Percentiles rank a stretch among this genome's conserved stretches.
Conservation (phyloP, 2,329 filamentous ascomycete species). For the Penicillium verrucosum region DNA sequence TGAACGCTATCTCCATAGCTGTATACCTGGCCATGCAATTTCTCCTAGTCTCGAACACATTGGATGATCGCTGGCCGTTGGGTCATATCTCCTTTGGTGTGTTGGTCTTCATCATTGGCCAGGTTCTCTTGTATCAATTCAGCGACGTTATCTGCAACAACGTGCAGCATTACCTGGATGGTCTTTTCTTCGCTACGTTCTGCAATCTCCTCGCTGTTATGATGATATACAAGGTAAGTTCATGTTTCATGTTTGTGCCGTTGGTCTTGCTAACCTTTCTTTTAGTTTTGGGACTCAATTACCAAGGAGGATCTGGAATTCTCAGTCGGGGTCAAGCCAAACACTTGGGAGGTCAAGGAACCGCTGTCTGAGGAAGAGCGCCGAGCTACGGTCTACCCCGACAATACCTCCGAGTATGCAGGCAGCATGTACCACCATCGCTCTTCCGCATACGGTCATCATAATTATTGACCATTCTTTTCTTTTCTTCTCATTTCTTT, state of each 20-base stretch:
- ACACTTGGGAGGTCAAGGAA: constrained; percentile 99
- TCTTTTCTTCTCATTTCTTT: not conserved
- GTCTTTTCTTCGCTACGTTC: constrained; percentile 87
- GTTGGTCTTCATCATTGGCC: constrained; percentile 86
- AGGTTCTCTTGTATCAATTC: constrained; percentile 89
- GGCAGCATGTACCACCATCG: constrained; percentile 45
- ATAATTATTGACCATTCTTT: constrained; percentile 31
- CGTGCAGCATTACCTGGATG: constrained; percentile 89
- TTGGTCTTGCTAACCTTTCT: constrained; percentile 28
- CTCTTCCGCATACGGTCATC: constrained; percentile 37
- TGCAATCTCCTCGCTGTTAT: constrained; percentile 94
- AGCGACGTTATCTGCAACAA: constrained; percentile 79
- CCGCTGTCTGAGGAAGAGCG: constrained; percentile 77
- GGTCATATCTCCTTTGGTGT: constrained; percentile 87
- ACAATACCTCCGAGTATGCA: constrained; percentile 49
- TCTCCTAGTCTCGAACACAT: constrained; percentile 79
- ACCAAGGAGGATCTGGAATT: constrained; percentile 98
- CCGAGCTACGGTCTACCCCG: constrained; percentile 67
- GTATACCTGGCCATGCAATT: constrained; percentile 87
- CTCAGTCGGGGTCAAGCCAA: constrained; percentile 88
- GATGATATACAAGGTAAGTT: constrained; percentile 95
- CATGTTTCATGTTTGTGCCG: not conserved
- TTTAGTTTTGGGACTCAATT: constrained; percentile 97
- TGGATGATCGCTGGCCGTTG: constrained; percentile 93
- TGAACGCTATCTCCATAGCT: constrained; percentile 82